Base-by-base conservation (phyloP, 441 rosid species). In the Biscutella laevigata region DNA sequence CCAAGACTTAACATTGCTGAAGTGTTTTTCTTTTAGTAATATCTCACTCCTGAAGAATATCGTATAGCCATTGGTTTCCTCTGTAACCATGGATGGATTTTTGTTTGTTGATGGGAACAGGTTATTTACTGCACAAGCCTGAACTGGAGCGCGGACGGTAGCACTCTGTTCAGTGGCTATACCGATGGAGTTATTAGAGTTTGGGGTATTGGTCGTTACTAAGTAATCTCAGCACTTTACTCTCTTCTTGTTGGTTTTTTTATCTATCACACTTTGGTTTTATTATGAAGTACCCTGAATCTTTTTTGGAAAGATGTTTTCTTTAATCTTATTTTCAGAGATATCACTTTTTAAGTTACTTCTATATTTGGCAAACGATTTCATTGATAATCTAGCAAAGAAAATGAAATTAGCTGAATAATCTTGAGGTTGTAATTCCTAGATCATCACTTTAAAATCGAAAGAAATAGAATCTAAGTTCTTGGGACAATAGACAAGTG, bases 121-220 rank as follows among this genome's bases (percentile, higher is more conserved):
- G 83, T 79, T 34, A 88, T 84, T 5, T 85, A 77, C 78, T 92
- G 98, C 79, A 88, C 96, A 16, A 66, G 98, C 62, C 68, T 92
- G 82, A 85, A 57, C 89, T 92, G 98, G 98, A 92, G 88, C 40
- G 78, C 75, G 0, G 98, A 92, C 68, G 98, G 98, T 62, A 88
- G 91, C 75, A 86, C 95, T 46, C 48, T 92, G 75, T 92, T 86
- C 78, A 86, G 97, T 41, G 98, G 98, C 7, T 92, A 88, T 30
- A 92, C 96, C 0, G 98, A 92, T 46, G 97, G 98, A 44, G 97
- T 92, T 4, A 72, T 92, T 70, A 76, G 99, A 77, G 96, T 88
- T 46, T 92, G 99, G 97, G 99, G 97, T 10, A 65, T 92, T 21
- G 94, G 94, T n/a, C 94, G 91, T 61, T 87, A 70, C 59, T 87